Evolutionary conservation across 306 rosid species (phyloP).

Genomic region (Psophocarpus tetragonolobus): DNA sequence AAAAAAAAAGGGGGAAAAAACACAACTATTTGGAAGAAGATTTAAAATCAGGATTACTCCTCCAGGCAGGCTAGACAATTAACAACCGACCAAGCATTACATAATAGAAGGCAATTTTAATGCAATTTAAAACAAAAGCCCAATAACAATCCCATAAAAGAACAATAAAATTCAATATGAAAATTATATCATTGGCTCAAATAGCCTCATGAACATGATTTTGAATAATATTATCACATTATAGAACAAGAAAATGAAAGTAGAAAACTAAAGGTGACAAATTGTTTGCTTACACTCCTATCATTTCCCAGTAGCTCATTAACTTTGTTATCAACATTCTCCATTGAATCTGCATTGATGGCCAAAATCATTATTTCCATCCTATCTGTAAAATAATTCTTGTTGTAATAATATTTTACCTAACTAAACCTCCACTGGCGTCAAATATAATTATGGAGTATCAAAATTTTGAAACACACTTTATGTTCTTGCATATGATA

Average conservation of each 20-base stretch:
- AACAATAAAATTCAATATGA: background rate
- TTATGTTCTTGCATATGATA: background rate
- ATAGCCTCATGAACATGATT: background rate
- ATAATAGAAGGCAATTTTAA: too few species aligned
- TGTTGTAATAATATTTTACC: background rate
- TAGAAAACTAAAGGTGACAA: background rate
- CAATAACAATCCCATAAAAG: background rate
- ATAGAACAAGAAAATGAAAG: background rate
- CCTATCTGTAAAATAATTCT: background rate
- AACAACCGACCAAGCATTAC: too few species aligned
- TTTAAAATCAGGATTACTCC: too few species aligned
- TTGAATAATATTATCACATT: background rate
- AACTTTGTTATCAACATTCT: background rate
- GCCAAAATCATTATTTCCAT: background rate
- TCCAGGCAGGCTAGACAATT: too few species aligned
- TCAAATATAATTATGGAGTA: background rate
- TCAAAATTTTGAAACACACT: slow-evolving; percentile 6
- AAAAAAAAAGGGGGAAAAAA: too few species aligned
- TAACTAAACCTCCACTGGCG: slow-evolving; percentile 3
- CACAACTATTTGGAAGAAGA: too few species aligned
- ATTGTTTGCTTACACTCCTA: background rate
- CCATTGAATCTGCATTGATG: background rate
- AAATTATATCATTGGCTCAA: background rate
- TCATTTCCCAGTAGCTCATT: background rate
- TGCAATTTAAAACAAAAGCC: background rate